Evolutionary conservation across 1,284 basidiomycete species (phyloP).

Genomic region (Cutaneotrichosporon sp.): DNA sequence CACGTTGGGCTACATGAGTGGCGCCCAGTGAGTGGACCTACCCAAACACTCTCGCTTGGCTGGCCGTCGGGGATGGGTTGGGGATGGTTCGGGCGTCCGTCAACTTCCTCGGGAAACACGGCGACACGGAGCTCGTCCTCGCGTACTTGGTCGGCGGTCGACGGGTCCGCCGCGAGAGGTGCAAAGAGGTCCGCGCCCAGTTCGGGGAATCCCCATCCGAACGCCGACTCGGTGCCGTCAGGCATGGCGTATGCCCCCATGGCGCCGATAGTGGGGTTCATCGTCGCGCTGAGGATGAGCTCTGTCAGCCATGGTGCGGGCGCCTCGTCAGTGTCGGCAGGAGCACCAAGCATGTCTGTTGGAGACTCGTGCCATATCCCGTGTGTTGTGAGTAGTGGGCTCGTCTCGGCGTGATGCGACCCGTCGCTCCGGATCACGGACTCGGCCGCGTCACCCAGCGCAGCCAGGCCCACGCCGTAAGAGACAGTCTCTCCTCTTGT

Average conservation of each 20-base stretch:
- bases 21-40: not conserved
- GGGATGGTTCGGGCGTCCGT: constrained; percentile 7
- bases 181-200: constrained; percentile 16
- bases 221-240: not conserved
- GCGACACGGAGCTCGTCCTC: constrained; percentile 6
- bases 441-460: not conserved
- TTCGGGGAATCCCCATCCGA: constrained; percentile 18
- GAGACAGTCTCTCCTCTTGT: too few species aligned
- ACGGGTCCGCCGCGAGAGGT: constrained; percentile 1
- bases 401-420: not conserved
- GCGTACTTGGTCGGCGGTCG: not conserved
- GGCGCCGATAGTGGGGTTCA: not conserved
- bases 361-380: too few species aligned
- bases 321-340: not conserved
- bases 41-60: constrained; percentile 18
- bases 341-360: not conserved
- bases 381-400: not conserved
- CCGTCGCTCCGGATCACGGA: too few species aligned
- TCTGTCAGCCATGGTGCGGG: constrained; percentile 8
- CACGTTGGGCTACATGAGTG: constrained; percentile 10
- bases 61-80: constrained; percentile 19
- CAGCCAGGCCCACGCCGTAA: not conserved
- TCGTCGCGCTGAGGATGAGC: constrained; percentile 9
- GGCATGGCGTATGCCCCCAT: not conserved
- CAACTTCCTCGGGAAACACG: constrained; percentile 11